Percentiles rank a stretch among this genome's conserved stretches.
phyloP scores from a whole-genome alignment of 441 rosid genomes.

The Pelargonium australe region DNA sequence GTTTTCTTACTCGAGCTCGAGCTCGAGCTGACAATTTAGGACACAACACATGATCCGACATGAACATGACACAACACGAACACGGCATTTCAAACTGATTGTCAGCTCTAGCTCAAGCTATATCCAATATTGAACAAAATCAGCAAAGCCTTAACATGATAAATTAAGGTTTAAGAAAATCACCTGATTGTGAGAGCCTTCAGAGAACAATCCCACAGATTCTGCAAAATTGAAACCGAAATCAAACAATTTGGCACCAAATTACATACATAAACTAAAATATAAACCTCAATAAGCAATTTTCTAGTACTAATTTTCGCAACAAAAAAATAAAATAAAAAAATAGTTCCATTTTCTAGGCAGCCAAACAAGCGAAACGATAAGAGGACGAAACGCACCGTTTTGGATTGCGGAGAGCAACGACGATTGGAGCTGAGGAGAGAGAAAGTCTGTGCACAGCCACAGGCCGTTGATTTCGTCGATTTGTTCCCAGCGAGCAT shows the following conservation, averaged over 20 bases:
- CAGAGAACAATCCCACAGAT: constrained; percentile 54
- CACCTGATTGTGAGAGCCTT: constrained; percentile 72
- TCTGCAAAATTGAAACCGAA: too few species aligned
- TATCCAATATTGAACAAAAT: too few species aligned
- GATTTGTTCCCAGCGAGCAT: constrained; percentile 45
- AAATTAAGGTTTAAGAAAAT: background rate
- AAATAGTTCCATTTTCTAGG: background rate
- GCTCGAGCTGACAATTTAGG: too few species aligned
- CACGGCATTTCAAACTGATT: too few species aligned
- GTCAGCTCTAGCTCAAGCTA: too few species aligned
- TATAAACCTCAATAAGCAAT: too few species aligned
- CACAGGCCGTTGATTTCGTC: constrained; percentile 53
- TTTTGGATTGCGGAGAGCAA: constrained; percentile 49
- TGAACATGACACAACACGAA: too few species aligned
- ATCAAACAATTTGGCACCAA: too few species aligned
- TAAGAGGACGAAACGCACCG: constrained; percentile 35
- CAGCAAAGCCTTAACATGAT: background rate
- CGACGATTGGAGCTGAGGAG: constrained; percentile 43
- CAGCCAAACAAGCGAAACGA: background rate
- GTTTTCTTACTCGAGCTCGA: too few species aligned
- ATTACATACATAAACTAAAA: too few species aligned
- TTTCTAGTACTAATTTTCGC: too few species aligned
- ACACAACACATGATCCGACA: too few species aligned
- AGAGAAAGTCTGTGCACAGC: constrained; percentile 62
- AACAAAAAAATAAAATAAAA: background rate